A percentile compares a stretch with the other conserved stretches of the same genome.
These are phyloP conservation scores for Pelagophyceae sp. DNA, from an alignment of 352 stramenopile genomes.

Conservation along the genomic window DNA sequence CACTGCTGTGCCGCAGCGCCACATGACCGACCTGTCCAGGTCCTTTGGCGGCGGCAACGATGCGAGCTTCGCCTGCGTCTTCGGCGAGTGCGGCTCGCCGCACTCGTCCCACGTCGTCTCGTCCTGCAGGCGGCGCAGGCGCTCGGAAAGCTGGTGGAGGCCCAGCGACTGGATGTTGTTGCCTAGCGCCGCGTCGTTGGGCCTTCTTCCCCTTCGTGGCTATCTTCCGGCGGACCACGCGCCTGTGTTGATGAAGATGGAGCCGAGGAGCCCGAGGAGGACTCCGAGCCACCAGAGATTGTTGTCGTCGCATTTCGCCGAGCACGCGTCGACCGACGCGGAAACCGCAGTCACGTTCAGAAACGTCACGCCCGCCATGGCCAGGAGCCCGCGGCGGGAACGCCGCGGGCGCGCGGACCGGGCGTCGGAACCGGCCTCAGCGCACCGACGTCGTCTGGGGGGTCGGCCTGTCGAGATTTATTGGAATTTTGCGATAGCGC, in stretches of 20 bases:
- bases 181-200: too few species aligned
- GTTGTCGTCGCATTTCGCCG: neutral
- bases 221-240: too few species aligned
- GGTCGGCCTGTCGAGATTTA: too few species aligned
- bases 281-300: neutral
- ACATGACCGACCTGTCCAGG: constrained; percentile 6
- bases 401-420: too few species aligned
- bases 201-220: too few species aligned
- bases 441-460: too few species aligned
- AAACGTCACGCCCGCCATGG: neutral
- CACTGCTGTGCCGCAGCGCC: constrained; percentile 21
- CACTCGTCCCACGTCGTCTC: too few species aligned
- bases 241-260: constrained; percentile 25
- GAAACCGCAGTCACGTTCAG: too few species aligned
- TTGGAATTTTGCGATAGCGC: neutral
- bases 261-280: constrained; percentile 23
- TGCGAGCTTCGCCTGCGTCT: too few species aligned
- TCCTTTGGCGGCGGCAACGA: neutral
- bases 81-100: too few species aligned
- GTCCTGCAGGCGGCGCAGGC: too few species aligned
- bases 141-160: constrained; percentile 19
- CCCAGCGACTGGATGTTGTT: constrained; percentile 26
- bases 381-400: neutral
- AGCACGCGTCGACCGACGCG: neutral
- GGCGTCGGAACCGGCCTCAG: too few species aligned